These are phyloP conservation scores for Domatiomyces catenatus DNA, from an alignment of 2,329 filamentous ascomycete species.

Conservation along the genomic window DNA sequence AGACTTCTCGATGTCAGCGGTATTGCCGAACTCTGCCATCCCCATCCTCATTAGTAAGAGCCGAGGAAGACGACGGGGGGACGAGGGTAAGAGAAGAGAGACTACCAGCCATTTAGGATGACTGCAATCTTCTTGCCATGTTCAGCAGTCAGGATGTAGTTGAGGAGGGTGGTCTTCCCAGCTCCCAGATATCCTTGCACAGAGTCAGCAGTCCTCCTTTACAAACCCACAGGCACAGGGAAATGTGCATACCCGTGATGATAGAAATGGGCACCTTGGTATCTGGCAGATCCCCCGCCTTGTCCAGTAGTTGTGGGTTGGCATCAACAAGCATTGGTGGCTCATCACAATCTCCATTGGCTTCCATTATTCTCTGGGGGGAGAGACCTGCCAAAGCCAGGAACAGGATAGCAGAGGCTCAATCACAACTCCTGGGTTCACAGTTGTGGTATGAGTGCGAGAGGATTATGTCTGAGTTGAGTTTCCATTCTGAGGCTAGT, in stretches of 20 bases:
- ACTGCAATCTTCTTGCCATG: constrained; percentile 98
- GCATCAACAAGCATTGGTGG: constrained; percentile 31
- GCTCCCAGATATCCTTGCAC: constrained; percentile 76
- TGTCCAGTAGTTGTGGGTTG: constrained; percentile 2
- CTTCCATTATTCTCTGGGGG: background rate
- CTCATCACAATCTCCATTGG: constrained; percentile 25
- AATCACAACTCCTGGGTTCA: background rate
- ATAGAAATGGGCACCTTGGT: constrained; percentile 36
- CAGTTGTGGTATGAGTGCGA: background rate
- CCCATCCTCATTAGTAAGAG: background rate
- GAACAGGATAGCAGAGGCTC: background rate
- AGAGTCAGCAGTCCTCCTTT: constrained; percentile 2
- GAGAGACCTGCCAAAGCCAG: background rate
- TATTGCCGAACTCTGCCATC: constrained; percentile 59
- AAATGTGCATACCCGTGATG: constrained; percentile 30
- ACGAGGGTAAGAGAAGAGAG: no score
- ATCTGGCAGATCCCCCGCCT: constrained; percentile 5
- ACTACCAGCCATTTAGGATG: constrained; percentile 65
- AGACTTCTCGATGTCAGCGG: constrained; percentile 88
- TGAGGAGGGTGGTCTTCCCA: constrained; percentile 86
- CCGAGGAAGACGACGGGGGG: background rate
- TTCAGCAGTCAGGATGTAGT: constrained; percentile 86
- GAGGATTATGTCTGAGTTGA: background rate
- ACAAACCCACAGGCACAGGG: background rate
- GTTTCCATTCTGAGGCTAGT: background rate